Percentiles rank a stretch among this genome's conserved stretches.
Conservation (phyloP, 768 basidiomycete genomes). For the Serendipita sp. region DNA sequence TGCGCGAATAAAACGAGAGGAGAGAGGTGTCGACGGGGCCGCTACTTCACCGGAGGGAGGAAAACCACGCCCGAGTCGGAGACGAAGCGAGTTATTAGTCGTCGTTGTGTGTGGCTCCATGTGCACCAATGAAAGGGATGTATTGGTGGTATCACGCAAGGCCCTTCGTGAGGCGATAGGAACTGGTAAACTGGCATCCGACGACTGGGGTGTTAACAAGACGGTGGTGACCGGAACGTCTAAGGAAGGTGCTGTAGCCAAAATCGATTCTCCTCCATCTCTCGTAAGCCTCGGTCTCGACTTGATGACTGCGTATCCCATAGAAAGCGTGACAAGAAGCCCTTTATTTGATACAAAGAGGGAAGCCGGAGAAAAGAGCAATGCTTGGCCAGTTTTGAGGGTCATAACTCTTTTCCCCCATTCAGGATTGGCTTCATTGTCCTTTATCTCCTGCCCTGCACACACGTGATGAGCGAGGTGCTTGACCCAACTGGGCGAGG, state of each 20-base stretch:
- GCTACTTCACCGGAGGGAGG: too few relatives aligned
- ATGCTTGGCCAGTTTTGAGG: neutral
- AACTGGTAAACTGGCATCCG: too few relatives aligned
- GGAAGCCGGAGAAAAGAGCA: neutral
- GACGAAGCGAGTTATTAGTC: too few relatives aligned
- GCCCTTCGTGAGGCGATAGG: too few relatives aligned
- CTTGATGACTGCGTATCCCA: constrained; percentile 1
- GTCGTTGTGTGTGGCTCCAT: too few relatives aligned
- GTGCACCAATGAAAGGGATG: too few relatives aligned
- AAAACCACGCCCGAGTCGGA: too few relatives aligned
- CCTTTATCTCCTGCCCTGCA: neutral
- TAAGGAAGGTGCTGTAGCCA: neutral
- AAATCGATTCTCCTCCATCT: neutral
- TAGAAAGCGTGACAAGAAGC: neutral
- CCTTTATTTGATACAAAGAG: neutral
- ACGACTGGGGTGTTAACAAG: too few relatives aligned
- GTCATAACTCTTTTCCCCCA: neutral
- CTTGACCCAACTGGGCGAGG: constrained; percentile 61
- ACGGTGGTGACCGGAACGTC: too few relatives aligned
- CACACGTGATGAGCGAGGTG: constrained; percentile 47
- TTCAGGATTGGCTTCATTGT: neutral
- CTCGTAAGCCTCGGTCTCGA: neutral
- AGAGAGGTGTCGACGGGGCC: too few relatives aligned
- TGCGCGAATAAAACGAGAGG: too few relatives aligned
- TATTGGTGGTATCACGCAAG: too few relatives aligned